Evolutionary conservation across 257 asterid genomes (phyloP).

Genomic region (Solanum sejunctum): DNA sequence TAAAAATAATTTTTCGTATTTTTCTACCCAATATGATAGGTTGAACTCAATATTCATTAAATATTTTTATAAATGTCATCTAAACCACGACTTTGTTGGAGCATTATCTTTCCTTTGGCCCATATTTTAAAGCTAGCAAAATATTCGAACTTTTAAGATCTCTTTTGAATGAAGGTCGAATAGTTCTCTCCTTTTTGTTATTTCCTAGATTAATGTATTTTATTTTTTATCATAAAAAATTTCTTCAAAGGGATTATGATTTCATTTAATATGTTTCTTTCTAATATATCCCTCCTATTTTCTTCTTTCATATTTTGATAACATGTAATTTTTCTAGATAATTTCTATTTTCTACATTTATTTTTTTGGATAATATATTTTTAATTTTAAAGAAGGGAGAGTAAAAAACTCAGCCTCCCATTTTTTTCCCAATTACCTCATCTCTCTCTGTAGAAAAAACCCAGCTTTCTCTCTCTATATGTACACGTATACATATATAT

Average conservation of each 20-base stretch:
- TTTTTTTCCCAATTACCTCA: not conserved
- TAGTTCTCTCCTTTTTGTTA: not conserved
- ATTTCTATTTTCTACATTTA: too few species aligned
- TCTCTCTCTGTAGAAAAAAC: not conserved
- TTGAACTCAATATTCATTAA: too few species aligned
- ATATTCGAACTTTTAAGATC: not conserved
- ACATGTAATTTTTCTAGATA: too few species aligned
- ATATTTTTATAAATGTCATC: not conserved
- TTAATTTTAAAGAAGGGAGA: not conserved
- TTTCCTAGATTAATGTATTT: fast-evolving
- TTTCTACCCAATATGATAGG: too few species aligned
- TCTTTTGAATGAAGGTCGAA: not conserved
- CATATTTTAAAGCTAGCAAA: not conserved
- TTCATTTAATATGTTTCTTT: not conserved
- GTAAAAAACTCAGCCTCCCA: not conserved
- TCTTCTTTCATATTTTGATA: too few species aligned
- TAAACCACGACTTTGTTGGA: not conserved
- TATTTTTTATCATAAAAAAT: not conserved
- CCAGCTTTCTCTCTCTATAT: not conserved
- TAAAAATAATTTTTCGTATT: too few species aligned
- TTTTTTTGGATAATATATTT: too few species aligned
- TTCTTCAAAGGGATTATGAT: not conserved
- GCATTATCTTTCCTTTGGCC: not conserved
- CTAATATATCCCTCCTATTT: not conserved
- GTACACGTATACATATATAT: not conserved